These are phyloP conservation scores for Erucastrum elatum DNA, from an alignment of 345 rosid species.

Conservation along the genomic window DNA sequence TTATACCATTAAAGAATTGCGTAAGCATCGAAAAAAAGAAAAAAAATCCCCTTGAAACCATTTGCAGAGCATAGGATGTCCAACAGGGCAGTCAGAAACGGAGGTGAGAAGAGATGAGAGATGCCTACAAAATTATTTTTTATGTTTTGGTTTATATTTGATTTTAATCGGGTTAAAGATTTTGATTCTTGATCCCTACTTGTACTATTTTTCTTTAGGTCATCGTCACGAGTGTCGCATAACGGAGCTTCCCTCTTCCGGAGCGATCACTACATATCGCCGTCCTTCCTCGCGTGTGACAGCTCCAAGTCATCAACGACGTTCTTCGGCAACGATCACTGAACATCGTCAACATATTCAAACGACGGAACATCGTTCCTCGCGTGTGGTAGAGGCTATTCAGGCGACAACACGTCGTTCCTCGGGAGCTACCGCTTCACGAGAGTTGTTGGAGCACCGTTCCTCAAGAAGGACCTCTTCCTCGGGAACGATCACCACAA, in stretches of 20 bases:
- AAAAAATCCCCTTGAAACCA: background rate
- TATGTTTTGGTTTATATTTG: too few species aligned
- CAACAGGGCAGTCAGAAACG: background rate
- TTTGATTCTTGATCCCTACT: background rate
- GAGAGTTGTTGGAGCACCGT: background rate
- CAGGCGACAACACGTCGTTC: background rate
- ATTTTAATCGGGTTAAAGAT: background rate
- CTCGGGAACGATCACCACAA: background rate
- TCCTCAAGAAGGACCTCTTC: background rate
- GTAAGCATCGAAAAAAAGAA: background rate
- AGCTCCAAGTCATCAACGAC: background rate
- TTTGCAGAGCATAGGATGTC: background rate
- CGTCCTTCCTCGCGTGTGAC: background rate
- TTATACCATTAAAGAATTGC: background rate
- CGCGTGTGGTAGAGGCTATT: background rate
- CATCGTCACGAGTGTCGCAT: background rate
- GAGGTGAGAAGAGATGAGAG: background rate
- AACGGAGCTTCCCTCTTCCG: background rate
- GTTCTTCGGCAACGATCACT: background rate
- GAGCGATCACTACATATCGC: background rate
- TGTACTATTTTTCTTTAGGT: background rate
- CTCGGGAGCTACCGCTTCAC: background rate
- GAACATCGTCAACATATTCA: background rate
- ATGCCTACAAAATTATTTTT: background rate
- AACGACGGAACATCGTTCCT: background rate